These are phyloP conservation scores for Hemerocallis citrina DNA, from an alignment of 106 monocot genomes.

Conservation along the genomic window DNA sequence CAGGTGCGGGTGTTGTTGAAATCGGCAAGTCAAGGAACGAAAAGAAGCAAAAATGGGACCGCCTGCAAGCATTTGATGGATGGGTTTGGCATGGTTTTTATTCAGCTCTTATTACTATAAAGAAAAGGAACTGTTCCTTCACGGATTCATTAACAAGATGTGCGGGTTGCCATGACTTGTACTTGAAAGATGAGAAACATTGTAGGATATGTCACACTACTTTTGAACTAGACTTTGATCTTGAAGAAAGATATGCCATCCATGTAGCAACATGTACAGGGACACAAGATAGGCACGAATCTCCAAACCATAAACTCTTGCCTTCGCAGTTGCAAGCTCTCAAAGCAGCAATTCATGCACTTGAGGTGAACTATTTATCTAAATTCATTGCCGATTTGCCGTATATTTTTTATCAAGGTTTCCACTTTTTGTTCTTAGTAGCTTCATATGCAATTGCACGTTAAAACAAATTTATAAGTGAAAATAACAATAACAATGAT, in stretches of 20 bases:
- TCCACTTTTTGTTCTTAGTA: too few relatives aligned
- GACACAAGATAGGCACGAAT: constrained; percentile 23
- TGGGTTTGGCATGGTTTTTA: constrained; percentile 87
- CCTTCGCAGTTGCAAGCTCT: constrained; percentile 84
- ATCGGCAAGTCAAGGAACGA: constrained; percentile 26
- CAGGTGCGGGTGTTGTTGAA: constrained; percentile 31
- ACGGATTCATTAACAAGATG: constrained; percentile 60
- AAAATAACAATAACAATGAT: too few relatives aligned
- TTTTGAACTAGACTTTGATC: constrained; percentile 87
- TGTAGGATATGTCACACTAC: constrained; percentile 83
- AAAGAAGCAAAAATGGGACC: constrained; percentile 52
- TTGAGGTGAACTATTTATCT: constrained; percentile 58
- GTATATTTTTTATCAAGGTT: too few relatives aligned
- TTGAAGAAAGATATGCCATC: constrained; percentile 89
- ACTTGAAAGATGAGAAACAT: constrained; percentile 93
- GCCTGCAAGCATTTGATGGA: constrained; percentile 74
- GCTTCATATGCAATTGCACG: too few relatives aligned
- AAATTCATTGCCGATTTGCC: background rate
- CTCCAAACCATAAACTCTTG: constrained; percentile 52
- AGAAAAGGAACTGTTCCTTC: constrained; percentile 39
- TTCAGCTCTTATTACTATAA: constrained; percentile 54
- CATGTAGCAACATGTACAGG: constrained; percentile 75
- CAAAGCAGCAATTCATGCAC: constrained; percentile 86
- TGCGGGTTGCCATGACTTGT: constrained; percentile 82
- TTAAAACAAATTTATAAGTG: too few relatives aligned